A percentile compares a stretch with the other conserved stretches of the same genome.
These are phyloP conservation scores for Pichia manshurica DNA, from an alignment of 805 yeast genomes.

Conservation along the genomic window DNA sequence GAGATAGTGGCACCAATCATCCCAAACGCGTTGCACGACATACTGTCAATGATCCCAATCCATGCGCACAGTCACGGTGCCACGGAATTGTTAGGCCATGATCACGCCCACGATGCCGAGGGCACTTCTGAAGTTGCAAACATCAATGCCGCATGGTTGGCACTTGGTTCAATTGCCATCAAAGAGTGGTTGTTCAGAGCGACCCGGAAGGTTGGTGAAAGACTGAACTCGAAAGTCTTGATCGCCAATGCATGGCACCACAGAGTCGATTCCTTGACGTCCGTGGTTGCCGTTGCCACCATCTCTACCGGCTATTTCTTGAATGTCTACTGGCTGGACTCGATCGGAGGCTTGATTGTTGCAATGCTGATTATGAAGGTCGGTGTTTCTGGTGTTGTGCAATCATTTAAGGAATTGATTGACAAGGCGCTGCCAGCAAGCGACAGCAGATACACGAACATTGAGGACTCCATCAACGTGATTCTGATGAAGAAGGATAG, in stretches of 20 bases:
- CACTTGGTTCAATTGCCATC: constrained; percentile 77
- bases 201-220: constrained; percentile 73
- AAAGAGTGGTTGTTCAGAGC: constrained; percentile 86
- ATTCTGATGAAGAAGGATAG: constrained; percentile 30
- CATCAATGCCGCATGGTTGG: constrained; percentile 95
- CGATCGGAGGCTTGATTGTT: constrained; percentile 86
- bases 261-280: constrained; percentile 87
- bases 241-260: constrained; percentile 99
- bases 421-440: constrained; percentile 59
- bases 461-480: constrained; percentile 34
- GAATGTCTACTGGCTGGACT: constrained; percentile 78
- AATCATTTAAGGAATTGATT: constrained; percentile 68
- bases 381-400: constrained; percentile 68
- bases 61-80: constrained; percentile 48
- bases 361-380: constrained; percentile 78
- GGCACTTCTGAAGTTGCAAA: constrained; percentile 31
- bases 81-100: constrained; percentile 11
- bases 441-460: constrained; percentile 43
- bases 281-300: constrained; percentile 82
- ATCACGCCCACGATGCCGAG: constrained; percentile 32
- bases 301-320: constrained; percentile 80
- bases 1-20: constrained; percentile 61
- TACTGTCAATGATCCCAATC: constrained; percentile 42
- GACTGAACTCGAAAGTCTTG: constrained; percentile 78
- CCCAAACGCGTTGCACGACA: constrained; percentile 56